Percentiles rank a stretch among this genome's conserved stretches.
These are phyloP conservation scores for Hanseniaspora lachancei DNA, from an alignment of 805 yeast genomes.

Conservation along the genomic window DNA sequence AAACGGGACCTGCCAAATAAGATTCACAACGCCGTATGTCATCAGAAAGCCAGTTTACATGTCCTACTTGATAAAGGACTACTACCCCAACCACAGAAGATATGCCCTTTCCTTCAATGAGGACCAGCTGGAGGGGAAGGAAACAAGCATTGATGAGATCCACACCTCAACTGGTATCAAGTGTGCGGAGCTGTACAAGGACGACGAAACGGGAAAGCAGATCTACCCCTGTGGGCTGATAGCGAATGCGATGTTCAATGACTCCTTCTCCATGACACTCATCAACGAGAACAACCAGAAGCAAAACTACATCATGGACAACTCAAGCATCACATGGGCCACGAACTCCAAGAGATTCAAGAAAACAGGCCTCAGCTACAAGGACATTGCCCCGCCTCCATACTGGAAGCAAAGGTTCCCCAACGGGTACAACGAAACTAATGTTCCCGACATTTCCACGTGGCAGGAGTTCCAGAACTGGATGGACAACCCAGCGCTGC, in stretches of 20 bases:
- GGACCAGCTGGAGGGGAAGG: constrained; percentile 67
- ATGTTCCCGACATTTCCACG: constrained; percentile 58
- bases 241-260: constrained; percentile 87
- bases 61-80: constrained; percentile 75
- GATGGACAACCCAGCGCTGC: constrained; percentile 83
- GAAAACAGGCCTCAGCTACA: constrained; percentile 52
- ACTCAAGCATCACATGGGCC: constrained; percentile 69
- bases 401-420: constrained; percentile 75
- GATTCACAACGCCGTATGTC: constrained; percentile 59
- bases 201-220: constrained; percentile 38
- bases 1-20: constrained; percentile 51
- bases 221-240: constrained; percentile 91
- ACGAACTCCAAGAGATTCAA: constrained; percentile 62
- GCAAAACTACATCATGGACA: constrained; percentile 28
- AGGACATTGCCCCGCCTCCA: constrained; percentile 83
- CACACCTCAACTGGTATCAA: constrained; percentile 37
- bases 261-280: constrained; percentile 44
- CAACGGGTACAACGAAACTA: constrained; percentile 72
- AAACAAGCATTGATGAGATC: constrained; percentile 42
- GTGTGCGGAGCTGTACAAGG: constrained; percentile 52
- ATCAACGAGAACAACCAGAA: constrained; percentile 17
- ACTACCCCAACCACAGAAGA: constrained; percentile 88
- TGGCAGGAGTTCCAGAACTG: constrained; percentile 89
- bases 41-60: constrained; percentile 62
- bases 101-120: constrained; percentile 81